These are phyloP conservation scores for Diospyros lotus DNA, from an alignment of 148 eudicot genomes.

Conservation along the genomic window DNA sequence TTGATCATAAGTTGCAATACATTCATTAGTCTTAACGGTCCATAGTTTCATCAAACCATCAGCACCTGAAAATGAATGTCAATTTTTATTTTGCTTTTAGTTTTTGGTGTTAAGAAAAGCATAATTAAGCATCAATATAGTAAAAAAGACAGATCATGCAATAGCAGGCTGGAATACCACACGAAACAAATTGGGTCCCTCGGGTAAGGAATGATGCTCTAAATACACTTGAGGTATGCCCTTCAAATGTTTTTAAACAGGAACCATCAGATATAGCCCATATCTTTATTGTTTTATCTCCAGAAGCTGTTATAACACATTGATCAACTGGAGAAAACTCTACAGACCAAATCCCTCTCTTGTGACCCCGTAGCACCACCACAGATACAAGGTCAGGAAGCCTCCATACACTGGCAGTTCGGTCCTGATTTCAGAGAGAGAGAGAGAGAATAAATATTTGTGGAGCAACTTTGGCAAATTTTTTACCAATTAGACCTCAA, in stretches of 20 bases:
- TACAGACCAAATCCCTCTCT: slow-evolving; percentile 91
- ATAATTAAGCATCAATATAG: neutral
- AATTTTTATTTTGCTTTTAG: neutral
- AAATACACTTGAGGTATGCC: slow-evolving; percentile 84
- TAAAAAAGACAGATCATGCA: slow-evolving; percentile 1
- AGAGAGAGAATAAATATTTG: neutral
- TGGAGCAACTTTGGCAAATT: neutral
- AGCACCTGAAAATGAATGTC: slow-evolving; percentile 53
- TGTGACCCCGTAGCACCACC: slow-evolving; percentile 79
- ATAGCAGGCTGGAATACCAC: slow-evolving; percentile 47
- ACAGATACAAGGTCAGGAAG: slow-evolving; percentile 81
- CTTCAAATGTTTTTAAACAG: slow-evolving; percentile 92
- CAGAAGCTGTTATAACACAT: slow-evolving; percentile 92
- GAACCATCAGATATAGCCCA: slow-evolving; percentile 94
- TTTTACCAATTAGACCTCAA: neutral
- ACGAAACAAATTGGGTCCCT: slow-evolving; percentile 87
- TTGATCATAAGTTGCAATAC: slow-evolving; percentile 87
- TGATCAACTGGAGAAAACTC: slow-evolving; percentile 96
- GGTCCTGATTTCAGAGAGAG: slow-evolving; percentile 53
- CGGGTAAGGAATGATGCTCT: slow-evolving; percentile 81
- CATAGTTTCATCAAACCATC: slow-evolving; percentile 93
- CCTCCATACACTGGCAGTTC: slow-evolving; percentile 86
- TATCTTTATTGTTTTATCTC: slow-evolving; percentile 89
- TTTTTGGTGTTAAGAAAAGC: neutral
- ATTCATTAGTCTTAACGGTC: slow-evolving; percentile 81